Base-by-base conservation (phyloP, 306 rosid genomes). In the Cyclanthera cordifolia region DNA sequence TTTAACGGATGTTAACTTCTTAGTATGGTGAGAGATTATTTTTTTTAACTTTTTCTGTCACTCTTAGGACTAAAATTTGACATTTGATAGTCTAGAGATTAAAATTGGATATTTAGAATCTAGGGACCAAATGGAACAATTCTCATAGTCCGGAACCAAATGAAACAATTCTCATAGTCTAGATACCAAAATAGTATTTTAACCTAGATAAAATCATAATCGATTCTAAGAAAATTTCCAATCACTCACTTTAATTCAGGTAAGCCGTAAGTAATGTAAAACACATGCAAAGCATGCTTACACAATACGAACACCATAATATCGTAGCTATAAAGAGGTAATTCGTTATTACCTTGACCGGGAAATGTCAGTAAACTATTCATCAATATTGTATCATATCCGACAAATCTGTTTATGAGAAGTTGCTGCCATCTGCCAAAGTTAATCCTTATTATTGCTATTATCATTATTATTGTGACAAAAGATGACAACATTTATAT, bases 301-400 rank as follows among this genome's bases (percentile, higher is more conserved):
- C 7, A 25, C 37, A 43, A 45, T 8, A 23, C 9, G 23, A 43
- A 20, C 70, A 43, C 23, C 53, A 21, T 24, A 43, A 46, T 43
- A 46, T 23, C 0, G 41, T 46, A 65, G 15, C 54, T 13, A 46
- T 28, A 14, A 21, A 65, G 16, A 66, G 70, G 43, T 12, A 52
- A 27, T 13, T 0, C 20, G 63, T 46, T 45, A 66, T 78, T 88
- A 94, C 99, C 99, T 90, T 83, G 96, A 77, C 97, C 92, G 57
- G 96, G 87, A 81, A 95, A 94, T 73, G 83, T 90, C 82, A 94
- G 79, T 75, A 94, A 81, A 79, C 97, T 94, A 75, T 94, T 94
- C 81, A 94, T 94, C 87, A 94, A 85, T 76, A 94, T 94, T 8
- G 99, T 94, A 86, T 94, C 99, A 82, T 94, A 94, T 74, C 97